Evolutionary conservation across 176 grass and related monocot species (phyloP), one percentile per base, ranked within the genome.

Genomic region (Puya raimondii): DNA sequence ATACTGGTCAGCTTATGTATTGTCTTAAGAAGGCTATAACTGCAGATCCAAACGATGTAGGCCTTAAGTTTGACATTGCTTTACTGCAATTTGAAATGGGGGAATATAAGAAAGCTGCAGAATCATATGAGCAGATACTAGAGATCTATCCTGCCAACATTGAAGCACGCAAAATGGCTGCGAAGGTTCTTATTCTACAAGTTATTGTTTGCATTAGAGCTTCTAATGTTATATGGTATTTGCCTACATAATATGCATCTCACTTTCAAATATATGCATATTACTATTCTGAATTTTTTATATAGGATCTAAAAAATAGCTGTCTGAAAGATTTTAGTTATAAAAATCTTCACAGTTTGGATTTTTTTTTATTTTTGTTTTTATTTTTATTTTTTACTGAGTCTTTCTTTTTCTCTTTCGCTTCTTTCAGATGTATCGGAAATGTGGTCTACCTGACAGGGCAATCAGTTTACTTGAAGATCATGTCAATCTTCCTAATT

Each of bases 381-480:
- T 72, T 47, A 72, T 12, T 14, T 56, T 56, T 11, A 6, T 72
- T 21, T 59, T n/a, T 23, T 72, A 33, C 25, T 48, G 13, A 72
- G 21, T 13, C 10, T 59, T 72, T 9, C 26, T 48, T 59, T 20
- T 18, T 72, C 52, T n/a, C 10, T 66, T 51, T 80, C 67, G 14
- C 18, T 56, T 81, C 47, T 80, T 83, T 58, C 80, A 88, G 93
- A 92, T 92, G 93, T 92, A 97, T 81, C 81, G 81, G 50, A 91
- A 90, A 20, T 92, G 71, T 72, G 89, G 79, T 68, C 77, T 80
- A 53, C 59, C 76, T 69, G 84, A 90, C 66, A 91, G 78, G 68
- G 93, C 83, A 63, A 92, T 97, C 52, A 70, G n/a, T 82, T 65
- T 97, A 59, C 68, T 97, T 67, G 86, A 92, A 80, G 93, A 90